Evolutionary conservation across 148 eudicot species (phyloP), one percentile per base, ranked within the genome.

Genomic region (Spergularia bocconei): DNA sequence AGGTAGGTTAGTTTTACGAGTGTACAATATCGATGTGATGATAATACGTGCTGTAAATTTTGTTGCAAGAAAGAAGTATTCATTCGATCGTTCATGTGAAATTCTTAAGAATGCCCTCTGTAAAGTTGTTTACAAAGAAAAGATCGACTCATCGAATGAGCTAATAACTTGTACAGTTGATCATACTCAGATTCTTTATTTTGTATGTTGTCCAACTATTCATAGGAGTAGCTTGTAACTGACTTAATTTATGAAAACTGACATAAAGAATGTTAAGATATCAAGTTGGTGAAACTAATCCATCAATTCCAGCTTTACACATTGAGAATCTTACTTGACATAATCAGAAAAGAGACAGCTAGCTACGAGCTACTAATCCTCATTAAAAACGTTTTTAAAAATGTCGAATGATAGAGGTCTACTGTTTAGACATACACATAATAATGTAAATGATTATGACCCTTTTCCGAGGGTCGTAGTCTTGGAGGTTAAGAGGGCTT

Each of bases 221-320:
- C 48, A 39, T 7, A 65, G 50, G 21, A 39, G 69, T 44, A 65
- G 51, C 51, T 65, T 39, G 69, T 58, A 58, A 58, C 13, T 2
- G 29, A 8, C 23, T 14, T n/a, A 38, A 47, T 12, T 10, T n/a
- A 39, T 39, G 51, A 74, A 74, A 72, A 63, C 36, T 17, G 76
- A 74, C 69, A 25, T 12, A 21, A 13, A 20, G 17, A 41, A 56
- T 29, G 55, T 4, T 11, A 61, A n/a, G 63, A 33, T 29, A 1
- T 58, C 17, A 50, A 56, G 62, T 77, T 70, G 75, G 69, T 77
- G 63, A 65, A 70, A 53, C 23, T 36, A 11, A 77, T 36, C 69
- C 60, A 70, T 70, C 75, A 61, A 36, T 77, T 38, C 62, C 70
- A 77, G 79, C 75, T 44, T 61, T 48, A 36, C 52, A 17, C 25